Evolutionary conservation across 257 asterid genomes (phyloP), one percentile per base, ranked within the genome.

Genomic region (Catharanthus roseus): DNA sequence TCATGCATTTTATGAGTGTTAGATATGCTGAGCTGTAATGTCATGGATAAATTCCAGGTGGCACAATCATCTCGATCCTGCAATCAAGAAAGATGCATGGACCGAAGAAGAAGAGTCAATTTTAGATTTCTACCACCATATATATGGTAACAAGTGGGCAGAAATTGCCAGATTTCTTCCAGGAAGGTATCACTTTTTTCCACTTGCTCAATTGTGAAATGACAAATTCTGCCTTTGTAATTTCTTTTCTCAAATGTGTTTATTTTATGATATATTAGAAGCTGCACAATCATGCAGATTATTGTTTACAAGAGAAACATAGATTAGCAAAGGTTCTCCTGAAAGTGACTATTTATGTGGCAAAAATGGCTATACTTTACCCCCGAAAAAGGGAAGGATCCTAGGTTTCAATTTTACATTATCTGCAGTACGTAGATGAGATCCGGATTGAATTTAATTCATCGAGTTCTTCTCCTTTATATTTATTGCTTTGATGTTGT

Each of bases 21-120:
- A 1, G 54, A 12, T 58, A 15, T 34, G 28, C 65, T 36, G 29
- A 60, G 53, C 21, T 15, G 16, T 10, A 31, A 57, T 39, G 64
- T 68, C 63, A 39, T 54, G 51, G 45, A 55, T 85, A 74, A 50
- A 54, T 79, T 74, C 26, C 82, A 90, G 97, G 82, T 91, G 97
- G 96, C 92, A 84, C 79, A 91, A 91, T 79, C 96, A 91, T 79
- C 82, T 91, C 75, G 89, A 89, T 78, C 97, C 97, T 44, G 80
- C 85, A 71, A 78, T 91, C 41, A 91, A 76, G 58, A 89, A 80
- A 74, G 96, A 87, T 72, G 85, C 95, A 28, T 91, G 97, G 97
- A 83, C 87, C 34, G 82, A 86, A 69, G 86, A 71, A 67, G 97
- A 91, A 77, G 89, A 89, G 68, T 81, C 77, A 51, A 79, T 79